These are phyloP conservation scores for Jacaranda mimosifolia DNA, from an alignment of 257 asterid species.

Conservation along the genomic window DNA sequence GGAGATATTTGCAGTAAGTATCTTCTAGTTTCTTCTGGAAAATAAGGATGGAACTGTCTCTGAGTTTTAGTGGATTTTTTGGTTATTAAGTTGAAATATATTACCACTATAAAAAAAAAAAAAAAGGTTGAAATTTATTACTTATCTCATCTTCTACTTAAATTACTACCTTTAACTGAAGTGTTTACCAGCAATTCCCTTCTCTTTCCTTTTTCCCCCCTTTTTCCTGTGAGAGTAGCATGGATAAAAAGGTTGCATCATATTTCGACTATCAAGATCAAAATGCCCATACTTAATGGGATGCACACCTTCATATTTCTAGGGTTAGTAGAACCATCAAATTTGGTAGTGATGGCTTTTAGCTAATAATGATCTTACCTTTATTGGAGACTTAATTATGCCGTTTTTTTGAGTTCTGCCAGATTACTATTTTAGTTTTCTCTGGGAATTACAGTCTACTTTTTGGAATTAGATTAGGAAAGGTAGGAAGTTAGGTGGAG, in stretches of 20 bases:
- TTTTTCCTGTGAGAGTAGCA: neutral
- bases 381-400: neutral
- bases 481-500: conserved; percentile 1
- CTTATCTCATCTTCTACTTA: neutral
- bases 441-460: neutral
- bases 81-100: conserved; percentile 2
- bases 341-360: no score
- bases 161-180: conserved; percentile 15
- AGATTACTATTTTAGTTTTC: no score
- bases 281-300: no score
- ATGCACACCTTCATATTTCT: no score
- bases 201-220: no score
- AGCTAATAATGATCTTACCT: neutral
- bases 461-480: neutral
- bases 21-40: conserved; percentile 18
- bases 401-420: neutral
- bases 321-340: no score
- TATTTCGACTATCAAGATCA: no score
- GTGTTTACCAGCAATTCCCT: neutral
- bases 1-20: conserved; percentile 85
- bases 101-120: no score
- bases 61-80: neutral
- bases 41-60: conserved; percentile 13
- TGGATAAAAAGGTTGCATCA: neutral
- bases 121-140: neutral